phyloP scores from a whole-genome alignment of 805 yeast species.

The Starmerella bombi region DNA sequence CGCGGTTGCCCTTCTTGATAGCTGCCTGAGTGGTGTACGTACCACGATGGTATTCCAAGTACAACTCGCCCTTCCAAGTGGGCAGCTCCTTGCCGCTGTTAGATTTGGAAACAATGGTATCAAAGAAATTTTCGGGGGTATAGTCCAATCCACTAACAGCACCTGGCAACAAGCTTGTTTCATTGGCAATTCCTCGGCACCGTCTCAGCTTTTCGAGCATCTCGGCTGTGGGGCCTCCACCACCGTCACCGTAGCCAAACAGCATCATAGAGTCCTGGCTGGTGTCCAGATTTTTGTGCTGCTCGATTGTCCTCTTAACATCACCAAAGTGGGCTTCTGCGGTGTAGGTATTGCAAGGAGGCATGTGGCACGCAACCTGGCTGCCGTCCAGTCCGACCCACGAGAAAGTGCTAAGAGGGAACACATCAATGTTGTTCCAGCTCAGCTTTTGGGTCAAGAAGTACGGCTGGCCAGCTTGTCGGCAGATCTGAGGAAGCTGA shows the following conservation, averaged over 20 bases:
- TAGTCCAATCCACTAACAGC: slow-evolving; percentile 51
- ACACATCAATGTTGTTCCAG: slow-evolving; percentile 88
- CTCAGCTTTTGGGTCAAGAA: slow-evolving; percentile 88
- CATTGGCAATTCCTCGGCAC: slow-evolving; percentile 74
- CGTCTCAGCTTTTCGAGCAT: slow-evolving; percentile 89
- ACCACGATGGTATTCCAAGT: slow-evolving; percentile 92
- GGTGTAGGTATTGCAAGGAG: slow-evolving; percentile 92
- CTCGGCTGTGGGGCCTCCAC: slow-evolving; percentile 93
- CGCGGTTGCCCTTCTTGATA: slow-evolving; percentile 68
- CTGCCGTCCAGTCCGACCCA: slow-evolving; percentile 94
- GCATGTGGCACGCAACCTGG: slow-evolving; percentile 92
- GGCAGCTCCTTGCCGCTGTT: slow-evolving; percentile 57
- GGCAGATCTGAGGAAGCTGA: slow-evolving; percentile 87
- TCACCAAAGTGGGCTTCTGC: slow-evolving; percentile 90
- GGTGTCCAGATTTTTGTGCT: slow-evolving; percentile 71
- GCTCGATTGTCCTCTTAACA: slow-evolving; percentile 61
- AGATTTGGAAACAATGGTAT: slow-evolving; percentile 47
- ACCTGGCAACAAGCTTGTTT: slow-evolving; percentile 55
- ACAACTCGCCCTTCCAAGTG: slow-evolving; percentile 86
- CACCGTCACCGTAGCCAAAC: slow-evolving; percentile 95
- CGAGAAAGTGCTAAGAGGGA: slow-evolving; percentile 82
- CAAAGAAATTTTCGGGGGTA: slow-evolving; percentile 70
- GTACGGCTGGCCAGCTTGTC: slow-evolving; percentile 68
- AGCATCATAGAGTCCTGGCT: slow-evolving; percentile 70
- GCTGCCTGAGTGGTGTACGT: slow-evolving; percentile 91